These are phyloP conservation scores for Vitis labrusca DNA, from an alignment of 164 flowering plant species.

Conservation along the genomic window DNA sequence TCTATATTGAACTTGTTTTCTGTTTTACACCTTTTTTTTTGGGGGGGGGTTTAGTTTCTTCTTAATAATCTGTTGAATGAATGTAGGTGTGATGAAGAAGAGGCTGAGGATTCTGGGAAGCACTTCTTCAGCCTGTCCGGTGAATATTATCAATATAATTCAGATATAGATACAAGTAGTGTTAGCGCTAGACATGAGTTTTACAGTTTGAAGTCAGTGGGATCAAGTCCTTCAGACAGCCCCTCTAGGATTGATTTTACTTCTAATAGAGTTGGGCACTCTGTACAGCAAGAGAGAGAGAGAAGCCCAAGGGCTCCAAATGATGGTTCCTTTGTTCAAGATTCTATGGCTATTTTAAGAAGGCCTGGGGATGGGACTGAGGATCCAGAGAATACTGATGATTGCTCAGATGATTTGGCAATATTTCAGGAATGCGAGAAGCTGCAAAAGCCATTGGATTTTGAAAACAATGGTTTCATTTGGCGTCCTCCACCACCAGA, in stretches of 20 bases:
- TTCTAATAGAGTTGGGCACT: constrained; percentile 46
- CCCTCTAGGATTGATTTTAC: constrained; percentile 60
- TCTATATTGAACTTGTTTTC: not conserved
- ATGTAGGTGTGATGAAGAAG: constrained; percentile 89
- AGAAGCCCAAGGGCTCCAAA: constrained; percentile 40
- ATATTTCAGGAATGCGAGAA: constrained; percentile 26
- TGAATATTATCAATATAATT: constrained; percentile 53
- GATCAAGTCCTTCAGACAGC: constrained; percentile 80
- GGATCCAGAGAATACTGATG: constrained; percentile 45
- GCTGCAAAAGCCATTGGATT: constrained; percentile 58
- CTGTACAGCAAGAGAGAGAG: constrained; percentile 49
- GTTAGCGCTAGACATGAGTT: constrained; percentile 59
- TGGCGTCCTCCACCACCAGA: constrained; percentile 96
- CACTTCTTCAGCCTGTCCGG: constrained; percentile 58
- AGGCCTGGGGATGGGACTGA: constrained; percentile 39
- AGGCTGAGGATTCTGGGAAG: constrained; percentile 53
- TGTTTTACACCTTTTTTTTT: not conserved
- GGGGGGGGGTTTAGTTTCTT: not conserved
- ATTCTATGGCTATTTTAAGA: constrained; percentile 40
- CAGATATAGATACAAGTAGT: constrained; percentile 75
- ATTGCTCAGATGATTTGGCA: constrained; percentile 40
- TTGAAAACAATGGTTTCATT: constrained; percentile 70
- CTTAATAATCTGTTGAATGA: not conserved
- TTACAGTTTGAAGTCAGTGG: constrained; percentile 53
- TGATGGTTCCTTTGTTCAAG: constrained; percentile 43